A percentile compares a stretch with the other conserved stretches of the same genome.
phyloP scores from a whole-genome alignment of 163 green algal genomes.

The Prototheca wickerhamii region DNA sequence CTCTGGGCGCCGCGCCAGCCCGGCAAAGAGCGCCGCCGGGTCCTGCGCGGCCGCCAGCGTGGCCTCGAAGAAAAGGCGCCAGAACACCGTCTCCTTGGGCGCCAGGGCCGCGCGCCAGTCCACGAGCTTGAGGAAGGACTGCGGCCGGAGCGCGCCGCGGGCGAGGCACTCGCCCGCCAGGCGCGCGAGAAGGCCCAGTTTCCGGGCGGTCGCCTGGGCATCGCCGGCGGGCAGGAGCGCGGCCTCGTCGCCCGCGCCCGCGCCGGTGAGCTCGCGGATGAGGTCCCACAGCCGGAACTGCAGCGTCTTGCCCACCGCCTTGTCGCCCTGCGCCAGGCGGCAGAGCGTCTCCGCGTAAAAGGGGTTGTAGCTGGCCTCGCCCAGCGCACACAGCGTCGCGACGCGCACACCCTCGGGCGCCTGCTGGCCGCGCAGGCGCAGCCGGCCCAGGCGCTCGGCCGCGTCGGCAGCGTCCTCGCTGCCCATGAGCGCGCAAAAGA shows the following conservation, averaged over 20 bases:
- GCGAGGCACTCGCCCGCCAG: neutral
- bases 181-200: no score
- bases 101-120: neutral
- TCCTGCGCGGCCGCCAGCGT: constrained; percentile 12
- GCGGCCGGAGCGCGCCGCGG: neutral
- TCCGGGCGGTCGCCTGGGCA: no score
- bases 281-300: constrained; percentile 20
- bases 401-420: constrained; percentile 76
- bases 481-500: constrained; percentile 87
- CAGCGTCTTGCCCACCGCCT: constrained; percentile 52
- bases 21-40: neutral
- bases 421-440: constrained; percentile 58
- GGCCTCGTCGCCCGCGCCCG: neutral
- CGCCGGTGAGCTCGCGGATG: neutral
- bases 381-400: constrained; percentile 83
- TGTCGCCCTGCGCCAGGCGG: constrained; percentile 32
- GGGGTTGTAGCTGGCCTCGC: constrained; percentile 75
- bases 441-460: constrained; percentile 79
- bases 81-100: constrained; percentile 18
- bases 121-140: neutral
- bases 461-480: constrained; percentile 60
- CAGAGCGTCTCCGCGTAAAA: constrained; percentile 76
- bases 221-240: neutral
- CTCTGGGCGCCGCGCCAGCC: constrained; percentile 1
- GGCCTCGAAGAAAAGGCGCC: constrained; percentile 31